phyloP scores from a whole-genome alignment of 176 grass and related monocot genomes.

The Triticum aestivum region DNA sequence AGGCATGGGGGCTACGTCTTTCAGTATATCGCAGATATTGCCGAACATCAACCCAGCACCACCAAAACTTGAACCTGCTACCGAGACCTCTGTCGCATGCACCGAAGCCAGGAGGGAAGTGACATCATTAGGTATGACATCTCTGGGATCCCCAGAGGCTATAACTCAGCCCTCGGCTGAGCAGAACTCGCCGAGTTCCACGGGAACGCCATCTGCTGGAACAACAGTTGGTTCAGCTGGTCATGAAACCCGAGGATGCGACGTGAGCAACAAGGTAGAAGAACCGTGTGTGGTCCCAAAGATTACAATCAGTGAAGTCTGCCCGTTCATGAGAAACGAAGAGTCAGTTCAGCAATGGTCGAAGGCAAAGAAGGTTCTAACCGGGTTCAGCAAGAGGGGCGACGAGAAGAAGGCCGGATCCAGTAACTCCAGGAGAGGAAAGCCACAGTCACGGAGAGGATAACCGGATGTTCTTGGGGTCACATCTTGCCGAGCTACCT shows the following conservation, averaged over 20 bases:
- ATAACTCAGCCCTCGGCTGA: background rate
- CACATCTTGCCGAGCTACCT: background rate
- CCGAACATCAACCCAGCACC: slow-evolving; percentile 35
- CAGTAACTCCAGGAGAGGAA: slow-evolving; percentile 38
- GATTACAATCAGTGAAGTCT: slow-evolving; percentile 78
- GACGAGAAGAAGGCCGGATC: slow-evolving; percentile 43
- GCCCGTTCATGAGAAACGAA: slow-evolving; percentile 80
- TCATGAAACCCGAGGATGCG: background rate
- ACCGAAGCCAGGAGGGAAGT: slow-evolving; percentile 21
- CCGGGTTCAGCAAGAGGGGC: slow-evolving; percentile 65
- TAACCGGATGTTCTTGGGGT: background rate
- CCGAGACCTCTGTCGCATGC: background rate
- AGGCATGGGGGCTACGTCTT: slow-evolving; percentile 41
- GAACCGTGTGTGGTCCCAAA: slow-evolving; percentile 56
- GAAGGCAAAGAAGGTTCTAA: slow-evolving; percentile 65
- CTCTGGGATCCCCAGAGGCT: slow-evolving; percentile 11
- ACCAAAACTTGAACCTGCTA: slow-evolving; percentile 23
- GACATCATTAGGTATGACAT: background rate
- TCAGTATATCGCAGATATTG: slow-evolving; percentile 59
- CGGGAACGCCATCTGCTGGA: background rate
- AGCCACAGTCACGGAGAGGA: slow-evolving; percentile 23
- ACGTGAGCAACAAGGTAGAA: slow-evolving; percentile 22
- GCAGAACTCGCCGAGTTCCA: background rate
- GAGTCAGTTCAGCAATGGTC: slow-evolving; percentile 80
- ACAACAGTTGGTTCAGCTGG: background rate